Base-by-base conservation (phyloP, 2,329 filamentous ascomycete genomes). In the Apiospora arundinis region DNA sequence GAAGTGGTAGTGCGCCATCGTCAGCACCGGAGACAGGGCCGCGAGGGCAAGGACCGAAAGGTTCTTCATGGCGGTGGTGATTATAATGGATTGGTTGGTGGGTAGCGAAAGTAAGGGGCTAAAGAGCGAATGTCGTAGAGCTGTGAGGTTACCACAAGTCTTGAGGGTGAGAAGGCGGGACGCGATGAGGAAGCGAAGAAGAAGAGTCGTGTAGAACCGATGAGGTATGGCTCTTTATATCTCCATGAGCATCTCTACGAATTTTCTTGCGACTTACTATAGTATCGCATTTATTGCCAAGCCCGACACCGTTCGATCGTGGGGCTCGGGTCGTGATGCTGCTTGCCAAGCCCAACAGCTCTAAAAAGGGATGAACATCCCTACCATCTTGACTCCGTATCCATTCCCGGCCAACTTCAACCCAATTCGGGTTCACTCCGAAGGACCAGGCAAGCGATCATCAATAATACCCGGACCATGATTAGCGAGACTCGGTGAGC, bases 1-100 rank as follows among this genome's bases (percentile, higher is more conserved):
- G 65, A 67, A 67, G 42, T 67, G 65, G 65, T 67, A 67, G 65
- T 67, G 65, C 65, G 65, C 65, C 40, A 67, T 12, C 42, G 42
- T 28, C 65, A 67, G 25, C 21, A n/a, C 44, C 65, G 65, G 65
- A 14, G 44, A 18, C 40, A 67, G 65, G 44, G 42, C 65, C 65
- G 65, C 65, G 65, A 67, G 65, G 65, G 40, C 65, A 40, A 67
- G 65, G 65, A 28, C n/a, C 14, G 65, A 46, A 23, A 67, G 18
- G 65, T 46, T 67, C 65, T 46, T 67, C 65, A 67, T 67, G 52
- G 28, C 25, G 14, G 23, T 40, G 37, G 21, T 23, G 56, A 63
- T n/a, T 56, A 56, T 4, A 40, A 63, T n/a, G 9, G 52, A 4
- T 21, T n/a, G 9, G 32, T n/a, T 9, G 32, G 4, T 12, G 18